A percentile compares a stretch with the other conserved stretches of the same genome.
Conservation (phyloP, 73 alveolate genomes). For the Tetrahymena elliotti region DNA sequence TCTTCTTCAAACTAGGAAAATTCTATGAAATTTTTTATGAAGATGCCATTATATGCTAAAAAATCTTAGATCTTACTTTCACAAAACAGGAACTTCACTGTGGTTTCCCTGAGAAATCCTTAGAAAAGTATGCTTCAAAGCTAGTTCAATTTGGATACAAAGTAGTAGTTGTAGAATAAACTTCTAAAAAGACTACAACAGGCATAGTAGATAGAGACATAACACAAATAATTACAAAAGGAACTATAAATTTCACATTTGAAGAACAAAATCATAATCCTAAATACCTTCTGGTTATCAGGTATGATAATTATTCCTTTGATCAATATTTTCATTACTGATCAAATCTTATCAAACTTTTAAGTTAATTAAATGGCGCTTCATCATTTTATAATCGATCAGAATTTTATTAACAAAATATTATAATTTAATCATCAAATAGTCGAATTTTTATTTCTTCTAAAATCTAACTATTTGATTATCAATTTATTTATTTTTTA, state of each 20-base stretch:
- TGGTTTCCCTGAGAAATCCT: conserved; percentile 71
- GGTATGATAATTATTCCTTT: background rate
- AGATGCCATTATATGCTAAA: conserved; percentile 58
- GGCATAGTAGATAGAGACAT: conserved; percentile 55
- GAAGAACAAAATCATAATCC: conserved; percentile 6
- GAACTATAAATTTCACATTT: conserved; percentile 42
- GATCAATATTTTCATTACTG: background rate
- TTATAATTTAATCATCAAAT: too few relatives aligned
- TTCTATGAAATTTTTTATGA: conserved; percentile 69
- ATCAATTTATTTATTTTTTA: too few relatives aligned
- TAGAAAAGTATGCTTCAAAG: conserved; percentile 37
- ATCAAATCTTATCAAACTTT: background rate
- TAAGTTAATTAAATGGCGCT: background rate
- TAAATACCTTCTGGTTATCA: background rate
- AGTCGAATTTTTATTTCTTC: too few relatives aligned
- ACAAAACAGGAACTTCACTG: conserved; percentile 71
- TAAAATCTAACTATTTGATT: too few relatives aligned
- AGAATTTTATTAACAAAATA: too few relatives aligned
- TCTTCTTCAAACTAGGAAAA: conserved; percentile 69
- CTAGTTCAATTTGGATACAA: conserved; percentile 49
- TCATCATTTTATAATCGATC: background rate
- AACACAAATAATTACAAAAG: conserved; percentile 53
- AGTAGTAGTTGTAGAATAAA: conserved; percentile 58
- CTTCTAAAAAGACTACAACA: background rate
- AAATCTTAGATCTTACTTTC: conserved; percentile 62